Percentiles rank a stretch among this genome's conserved stretches.
These are phyloP conservation scores for Calonectria henricotiae DNA, from an alignment of 2,329 filamentous ascomycete genomes.

Conservation along the genomic window DNA sequence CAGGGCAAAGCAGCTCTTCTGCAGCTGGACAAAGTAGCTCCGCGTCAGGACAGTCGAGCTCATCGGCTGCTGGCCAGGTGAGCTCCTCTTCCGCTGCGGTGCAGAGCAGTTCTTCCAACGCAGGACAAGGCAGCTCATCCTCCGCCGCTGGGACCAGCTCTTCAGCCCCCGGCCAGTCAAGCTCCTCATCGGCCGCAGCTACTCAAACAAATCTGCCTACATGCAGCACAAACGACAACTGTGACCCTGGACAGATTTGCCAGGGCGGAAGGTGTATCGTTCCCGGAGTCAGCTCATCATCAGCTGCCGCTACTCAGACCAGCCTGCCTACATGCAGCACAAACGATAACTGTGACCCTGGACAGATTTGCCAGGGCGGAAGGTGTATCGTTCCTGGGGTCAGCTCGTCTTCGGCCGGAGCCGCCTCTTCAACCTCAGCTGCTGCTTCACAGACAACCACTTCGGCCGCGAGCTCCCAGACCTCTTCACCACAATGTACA, in stretches of 20 bases:
- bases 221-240: too few relatives aligned
- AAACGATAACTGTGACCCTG: neutral
- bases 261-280: too few relatives aligned
- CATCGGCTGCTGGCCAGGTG: neutral
- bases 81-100: neutral
- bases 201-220: neutral
- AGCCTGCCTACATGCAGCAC: neutral
- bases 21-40: neutral
- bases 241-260: neutral
- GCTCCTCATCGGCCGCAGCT: neutral
- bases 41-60: neutral
- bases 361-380: neutral
- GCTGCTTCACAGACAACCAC: slow-evolving; percentile 1
- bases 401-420: neutral
- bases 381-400: neutral
- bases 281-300: neutral
- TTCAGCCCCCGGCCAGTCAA: neutral
- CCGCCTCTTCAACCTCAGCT: neutral
- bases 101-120: neutral
- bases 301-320: slow-evolving; percentile 4
- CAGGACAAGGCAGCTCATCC: neutral
- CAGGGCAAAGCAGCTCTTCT: neutral
- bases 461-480: neutral
- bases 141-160: neutral
- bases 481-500: neutral